Percentiles rank a stretch among this genome's conserved stretches.
Conservation (phyloP, 1,284 basidiomycete genomes). For the Sanguinoderma infundibulare region DNA sequence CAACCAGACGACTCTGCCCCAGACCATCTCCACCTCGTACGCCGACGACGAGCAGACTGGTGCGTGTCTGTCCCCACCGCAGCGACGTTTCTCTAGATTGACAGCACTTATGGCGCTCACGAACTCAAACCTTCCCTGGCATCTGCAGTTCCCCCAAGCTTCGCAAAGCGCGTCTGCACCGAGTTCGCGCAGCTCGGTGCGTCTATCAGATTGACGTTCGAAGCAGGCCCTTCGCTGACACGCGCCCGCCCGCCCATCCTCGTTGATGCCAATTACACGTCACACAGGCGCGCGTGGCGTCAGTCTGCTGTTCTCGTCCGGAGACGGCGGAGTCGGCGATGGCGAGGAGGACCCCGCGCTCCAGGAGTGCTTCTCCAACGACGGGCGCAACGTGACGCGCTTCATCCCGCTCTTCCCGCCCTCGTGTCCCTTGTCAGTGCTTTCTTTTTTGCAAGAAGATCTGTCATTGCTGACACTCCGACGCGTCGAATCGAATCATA, state of each 20-base stretch:
- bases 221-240: neutral
- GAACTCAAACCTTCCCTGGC: neutral
- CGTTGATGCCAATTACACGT: neutral
- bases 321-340: conserved; percentile 75
- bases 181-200: conserved; percentile 67
- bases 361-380: conserved; percentile 62
- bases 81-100: too few relatives aligned
- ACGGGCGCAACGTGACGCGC: conserved; percentile 52
- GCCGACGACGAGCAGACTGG: conserved; percentile 74
- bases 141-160: conserved; percentile 57
- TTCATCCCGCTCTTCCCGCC: conserved; percentile 71
- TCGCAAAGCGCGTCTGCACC: conserved; percentile 64
- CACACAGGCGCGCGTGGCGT: conserved; percentile 62
- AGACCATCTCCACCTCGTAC: conserved; percentile 66
- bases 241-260: neutral
- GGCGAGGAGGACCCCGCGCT: conserved; percentile 51
- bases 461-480: neutral
- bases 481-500: neutral
- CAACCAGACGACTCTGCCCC: conserved; percentile 45
- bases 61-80: conserved; percentile 30
- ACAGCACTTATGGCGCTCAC: neutral
- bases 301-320: conserved; percentile 65
- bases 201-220: conserved; percentile 8
- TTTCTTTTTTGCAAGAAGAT: neutral
- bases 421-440: conserved; percentile 49